phyloP scores from a whole-genome alignment of 2,329 filamentous ascomycete species.

The Colletotrichum sp. region DNA sequence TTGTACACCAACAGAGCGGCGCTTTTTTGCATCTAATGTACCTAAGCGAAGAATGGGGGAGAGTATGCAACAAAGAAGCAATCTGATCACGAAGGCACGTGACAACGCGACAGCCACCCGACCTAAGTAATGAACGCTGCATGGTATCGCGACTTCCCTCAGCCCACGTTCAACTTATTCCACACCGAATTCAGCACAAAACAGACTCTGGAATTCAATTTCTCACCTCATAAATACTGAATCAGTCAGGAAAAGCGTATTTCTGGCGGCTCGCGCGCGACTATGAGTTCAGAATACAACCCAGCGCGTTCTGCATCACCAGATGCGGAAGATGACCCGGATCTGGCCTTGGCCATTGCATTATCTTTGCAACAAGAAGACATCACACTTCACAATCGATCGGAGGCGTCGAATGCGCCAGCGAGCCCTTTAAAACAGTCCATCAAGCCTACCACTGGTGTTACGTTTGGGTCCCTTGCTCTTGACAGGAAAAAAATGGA shows the following conservation, averaged over 20 bases:
- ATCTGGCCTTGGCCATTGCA: slow-evolving; percentile 65
- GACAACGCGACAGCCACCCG: neutral
- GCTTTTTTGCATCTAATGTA: neutral
- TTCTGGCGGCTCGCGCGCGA: neutral
- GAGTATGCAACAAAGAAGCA: neutral
- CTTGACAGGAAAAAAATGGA: slow-evolving; percentile 87
- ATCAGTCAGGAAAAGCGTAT: neutral
- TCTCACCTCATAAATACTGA: neutral
- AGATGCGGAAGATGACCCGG: slow-evolving; percentile 58
- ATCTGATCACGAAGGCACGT: neutral
- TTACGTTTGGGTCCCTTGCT: slow-evolving; percentile 47
- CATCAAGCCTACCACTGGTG: neutral
- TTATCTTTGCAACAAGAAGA: slow-evolving; percentile 52
- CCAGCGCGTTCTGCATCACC: neutral
- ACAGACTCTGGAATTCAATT: neutral
- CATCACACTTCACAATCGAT: neutral
- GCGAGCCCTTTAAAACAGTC: neutral
- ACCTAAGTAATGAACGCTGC: neutral
- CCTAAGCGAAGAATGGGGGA: neutral
- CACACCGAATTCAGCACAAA: neutral
- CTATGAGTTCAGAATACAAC: neutral
- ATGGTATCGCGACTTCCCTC: neutral
- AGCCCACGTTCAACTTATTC: neutral
- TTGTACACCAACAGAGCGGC: neutral
- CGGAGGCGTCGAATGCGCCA: neutral